These are phyloP conservation scores for Trichoderma hamatum DNA, from an alignment of 2,329 filamentous ascomycete genomes.

Conservation along the genomic window DNA sequence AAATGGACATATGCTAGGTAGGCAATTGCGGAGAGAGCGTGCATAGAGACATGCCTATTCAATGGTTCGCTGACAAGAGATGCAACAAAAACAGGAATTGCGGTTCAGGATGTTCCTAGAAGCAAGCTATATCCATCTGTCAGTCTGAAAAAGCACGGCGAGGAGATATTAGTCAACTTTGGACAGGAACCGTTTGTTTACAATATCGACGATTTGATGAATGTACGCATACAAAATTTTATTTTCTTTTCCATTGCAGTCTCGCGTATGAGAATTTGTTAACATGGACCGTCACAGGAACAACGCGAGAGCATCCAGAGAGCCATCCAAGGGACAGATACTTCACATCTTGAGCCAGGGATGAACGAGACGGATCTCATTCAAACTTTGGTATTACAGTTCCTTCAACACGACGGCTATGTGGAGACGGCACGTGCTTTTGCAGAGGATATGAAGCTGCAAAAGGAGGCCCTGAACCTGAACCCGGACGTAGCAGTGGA, in stretches of 20 bases:
- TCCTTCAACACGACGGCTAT: constrained; percentile 92
- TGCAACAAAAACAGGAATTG: constrained; percentile 64
- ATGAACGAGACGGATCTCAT: constrained; percentile 77
- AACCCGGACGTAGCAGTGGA: constrained; percentile 56
- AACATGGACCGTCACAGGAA: constrained; percentile 45
- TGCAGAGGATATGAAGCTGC: constrained; percentile 74
- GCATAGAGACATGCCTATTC: not conserved
- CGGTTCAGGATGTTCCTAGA: constrained; percentile 67
- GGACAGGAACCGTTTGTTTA: constrained; percentile 79
- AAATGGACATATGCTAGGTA: constrained; percentile 62
- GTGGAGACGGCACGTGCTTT: constrained; percentile 91
- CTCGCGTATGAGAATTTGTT: not conserved
- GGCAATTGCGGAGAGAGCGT: constrained; percentile 30
- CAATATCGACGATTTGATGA: constrained; percentile 86
- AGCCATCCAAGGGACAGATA: constrained; percentile 62
- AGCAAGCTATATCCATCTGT: constrained; percentile 68
- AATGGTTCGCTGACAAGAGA: not conserved
- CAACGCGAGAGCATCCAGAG: constrained; percentile 62
- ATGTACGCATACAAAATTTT: constrained; percentile 52
- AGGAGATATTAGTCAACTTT: constrained; percentile 67
- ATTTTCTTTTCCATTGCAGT: not conserved
- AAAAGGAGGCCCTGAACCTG: constrained; percentile 70
- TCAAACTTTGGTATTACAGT: constrained; percentile 81
- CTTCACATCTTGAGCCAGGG: constrained; percentile 63
- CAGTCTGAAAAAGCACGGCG: constrained; percentile 66